Evolutionary conservation across 2,329 filamentous ascomycete genomes (phyloP).

Genomic region (Thermoascus crustaceus): DNA sequence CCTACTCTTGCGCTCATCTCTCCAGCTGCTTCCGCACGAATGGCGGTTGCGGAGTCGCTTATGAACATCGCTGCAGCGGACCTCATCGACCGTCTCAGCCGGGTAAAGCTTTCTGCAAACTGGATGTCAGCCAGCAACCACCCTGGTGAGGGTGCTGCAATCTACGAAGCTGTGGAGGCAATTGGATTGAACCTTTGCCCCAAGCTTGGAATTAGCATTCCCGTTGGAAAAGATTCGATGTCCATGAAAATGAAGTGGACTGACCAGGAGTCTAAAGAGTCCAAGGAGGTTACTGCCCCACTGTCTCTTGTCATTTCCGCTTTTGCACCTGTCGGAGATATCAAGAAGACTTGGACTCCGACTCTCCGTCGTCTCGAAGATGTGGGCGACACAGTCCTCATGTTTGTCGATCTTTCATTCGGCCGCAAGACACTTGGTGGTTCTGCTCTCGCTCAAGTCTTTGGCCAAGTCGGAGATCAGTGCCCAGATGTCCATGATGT

Average conservation of each 20-base stretch:
- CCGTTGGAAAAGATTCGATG: slow-evolving; percentile 95
- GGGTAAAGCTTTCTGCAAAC: slow-evolving; percentile 86
- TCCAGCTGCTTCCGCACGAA: slow-evolving; percentile 79
- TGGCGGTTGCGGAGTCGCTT: slow-evolving; percentile 90
- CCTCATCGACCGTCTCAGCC: slow-evolving; percentile 62
- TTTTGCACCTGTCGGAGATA: slow-evolving; percentile 75
- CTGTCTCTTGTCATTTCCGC: slow-evolving; percentile 87
- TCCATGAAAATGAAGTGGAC: slow-evolving; percentile 99
- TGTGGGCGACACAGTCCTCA: slow-evolving; percentile 76
- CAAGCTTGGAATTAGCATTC: slow-evolving; percentile 81
- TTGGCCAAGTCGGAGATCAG: slow-evolving; percentile 76
- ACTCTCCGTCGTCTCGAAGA: slow-evolving; percentile 75
- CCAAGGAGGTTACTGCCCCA: slow-evolving; percentile 83
- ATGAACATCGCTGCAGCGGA: slow-evolving; percentile 85
- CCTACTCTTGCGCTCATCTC: slow-evolving; percentile 83
- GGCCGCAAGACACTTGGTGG: slow-evolving; percentile 78
- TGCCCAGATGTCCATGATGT: slow-evolving; percentile 78
- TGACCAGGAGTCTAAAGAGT: slow-evolving; percentile 55
- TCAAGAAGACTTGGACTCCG: slow-evolving; percentile 87
- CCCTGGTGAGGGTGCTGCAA: slow-evolving; percentile 79
- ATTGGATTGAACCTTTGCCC: slow-evolving; percentile 91
- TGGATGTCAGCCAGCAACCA: slow-evolving; percentile 99
- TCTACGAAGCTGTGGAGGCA: slow-evolving; percentile 89
- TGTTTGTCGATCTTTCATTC: slow-evolving; percentile 83
- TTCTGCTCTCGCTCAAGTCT: slow-evolving; percentile 82